phyloP scores from a whole-genome alignment of 352 stramenopile genomes.

The Phytophthora capsici region DNA sequence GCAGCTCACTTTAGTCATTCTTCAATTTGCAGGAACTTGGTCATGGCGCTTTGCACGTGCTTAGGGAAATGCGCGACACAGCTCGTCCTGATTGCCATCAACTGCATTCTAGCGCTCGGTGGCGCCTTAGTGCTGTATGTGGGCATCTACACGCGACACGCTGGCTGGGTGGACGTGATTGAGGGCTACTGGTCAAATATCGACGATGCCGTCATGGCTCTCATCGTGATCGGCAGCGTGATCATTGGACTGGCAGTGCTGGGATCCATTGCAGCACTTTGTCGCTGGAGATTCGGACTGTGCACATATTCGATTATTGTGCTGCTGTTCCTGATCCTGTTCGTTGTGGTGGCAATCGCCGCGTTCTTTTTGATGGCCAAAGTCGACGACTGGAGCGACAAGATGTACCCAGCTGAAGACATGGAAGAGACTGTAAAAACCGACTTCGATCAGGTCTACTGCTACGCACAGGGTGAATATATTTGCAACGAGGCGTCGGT shows the following conservation, averaged over 20 bases:
- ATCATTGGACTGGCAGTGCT: slow-evolving; percentile 67
- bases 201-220: slow-evolving; percentile 47
- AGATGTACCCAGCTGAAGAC: slow-evolving; percentile 52
- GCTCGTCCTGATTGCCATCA: slow-evolving; percentile 64
- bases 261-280: slow-evolving; percentile 60
- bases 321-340: slow-evolving; percentile 58
- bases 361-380: slow-evolving; percentile 55
- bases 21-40: slow-evolving; percentile 21
- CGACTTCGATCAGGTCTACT: slow-evolving; percentile 75
- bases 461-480: slow-evolving; percentile 75
- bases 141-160: slow-evolving; percentile 46
- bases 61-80: slow-evolving; percentile 31
- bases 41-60: slow-evolving; percentile 30
- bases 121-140: slow-evolving; percentile 63
- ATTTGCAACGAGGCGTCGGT: slow-evolving; percentile 65
- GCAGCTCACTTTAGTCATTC: slow-evolving; percentile 20
- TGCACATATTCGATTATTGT: slow-evolving; percentile 65
- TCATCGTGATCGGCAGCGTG: slow-evolving; percentile 57
- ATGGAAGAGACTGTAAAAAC: slow-evolving; percentile 57
- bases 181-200: slow-evolving; percentile 56
- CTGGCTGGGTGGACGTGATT: slow-evolving; percentile 64
- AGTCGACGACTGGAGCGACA: slow-evolving; percentile 50
- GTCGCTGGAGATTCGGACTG: slow-evolving; percentile 58
- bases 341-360: slow-evolving; percentile 51
- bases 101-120: slow-evolving; percentile 59